A percentile compares a stretch with the other conserved stretches of the same genome.
These are phyloP conservation scores for Harringtonia lauricola DNA, from an alignment of 2,329 filamentous ascomycete species.

Conservation along the genomic window DNA sequence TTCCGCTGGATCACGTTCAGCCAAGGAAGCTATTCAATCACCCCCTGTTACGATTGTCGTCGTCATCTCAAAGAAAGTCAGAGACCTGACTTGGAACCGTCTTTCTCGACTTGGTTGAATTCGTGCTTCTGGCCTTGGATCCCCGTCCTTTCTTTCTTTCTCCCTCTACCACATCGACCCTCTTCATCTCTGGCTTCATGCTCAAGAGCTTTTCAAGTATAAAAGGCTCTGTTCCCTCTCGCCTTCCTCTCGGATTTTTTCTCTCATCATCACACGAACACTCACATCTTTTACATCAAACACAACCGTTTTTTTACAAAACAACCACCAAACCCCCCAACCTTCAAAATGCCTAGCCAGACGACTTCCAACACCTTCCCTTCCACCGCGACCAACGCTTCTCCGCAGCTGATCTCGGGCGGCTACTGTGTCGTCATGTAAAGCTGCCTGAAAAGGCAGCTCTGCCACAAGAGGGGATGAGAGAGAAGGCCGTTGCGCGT, in stretches of 20 bases:
- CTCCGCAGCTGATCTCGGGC: neutral
- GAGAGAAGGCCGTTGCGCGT: neutral
- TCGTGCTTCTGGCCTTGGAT: too few relatives aligned
- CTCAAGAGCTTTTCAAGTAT: neutral
- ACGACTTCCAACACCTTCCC: neutral
- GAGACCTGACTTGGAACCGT: too few relatives aligned
- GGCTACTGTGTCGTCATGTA: conserved; percentile 6
- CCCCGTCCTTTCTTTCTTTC: neutral
- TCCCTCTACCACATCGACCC: neutral
- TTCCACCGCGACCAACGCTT: neutral
- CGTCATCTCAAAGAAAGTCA: too few relatives aligned
- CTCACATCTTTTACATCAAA: neutral
- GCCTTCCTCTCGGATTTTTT: neutral
- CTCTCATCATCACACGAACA: neutral
- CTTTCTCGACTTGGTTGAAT: too few relatives aligned
- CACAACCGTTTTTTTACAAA: neutral
- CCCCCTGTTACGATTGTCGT: too few relatives aligned
- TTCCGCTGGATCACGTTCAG: too few relatives aligned
- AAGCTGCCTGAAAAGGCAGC: neutral
- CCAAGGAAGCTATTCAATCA: too few relatives aligned
- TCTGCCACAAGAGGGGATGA: neutral
- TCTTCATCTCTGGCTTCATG: neutral
- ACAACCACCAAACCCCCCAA: neutral
- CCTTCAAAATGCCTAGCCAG: conserved; percentile 3
- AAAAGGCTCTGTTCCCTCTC: neutral